A percentile compares a stretch with the other conserved stretches of the same genome.
These are phyloP conservation scores for Lophiotrema nucula DNA, from an alignment of 495 filamentous ascomycete species.

Conservation along the genomic window DNA sequence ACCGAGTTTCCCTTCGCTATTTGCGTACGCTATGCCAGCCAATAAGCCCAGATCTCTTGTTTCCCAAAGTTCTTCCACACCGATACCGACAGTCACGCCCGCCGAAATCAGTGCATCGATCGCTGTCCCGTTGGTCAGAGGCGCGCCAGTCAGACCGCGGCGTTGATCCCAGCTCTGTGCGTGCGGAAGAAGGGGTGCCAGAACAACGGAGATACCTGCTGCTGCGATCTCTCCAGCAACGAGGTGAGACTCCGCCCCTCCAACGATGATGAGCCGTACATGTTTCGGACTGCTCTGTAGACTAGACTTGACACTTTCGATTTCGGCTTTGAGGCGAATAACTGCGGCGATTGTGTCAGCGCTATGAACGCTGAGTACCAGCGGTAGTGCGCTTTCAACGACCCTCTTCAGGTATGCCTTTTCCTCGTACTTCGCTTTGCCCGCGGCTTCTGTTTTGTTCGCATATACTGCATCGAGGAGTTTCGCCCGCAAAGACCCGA, in stretches of 20 bases:
- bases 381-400: constrained; percentile 23
- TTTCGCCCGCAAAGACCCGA: constrained; percentile 26
- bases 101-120: constrained; percentile 49
- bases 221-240: constrained; percentile 30
- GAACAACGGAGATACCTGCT: constrained; percentile 29
- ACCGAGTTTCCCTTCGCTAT: constrained; percentile 44
- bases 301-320: constrained; percentile 19
- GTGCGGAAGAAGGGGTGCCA: constrained; percentile 33
- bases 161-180: constrained; percentile 34
- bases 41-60: constrained; percentile 48
- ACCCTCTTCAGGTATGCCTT: constrained; percentile 27
- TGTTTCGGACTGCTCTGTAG: not conserved
- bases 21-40: constrained; percentile 52
- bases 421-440: constrained; percentile 19
- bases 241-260: constrained; percentile 35
- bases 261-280: constrained; percentile 27
- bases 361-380: constrained; percentile 34
- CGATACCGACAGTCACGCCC: constrained; percentile 47
- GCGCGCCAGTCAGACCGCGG: constrained; percentile 34
- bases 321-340: constrained; percentile 30
- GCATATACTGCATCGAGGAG: constrained; percentile 28
- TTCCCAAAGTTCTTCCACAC: constrained; percentile 51
- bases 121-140: constrained; percentile 47
- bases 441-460: not conserved
- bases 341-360: constrained; percentile 36